Base-by-base conservation (phyloP, 768 basidiomycete genomes). In the Tricholoma saponaceum region DNA sequence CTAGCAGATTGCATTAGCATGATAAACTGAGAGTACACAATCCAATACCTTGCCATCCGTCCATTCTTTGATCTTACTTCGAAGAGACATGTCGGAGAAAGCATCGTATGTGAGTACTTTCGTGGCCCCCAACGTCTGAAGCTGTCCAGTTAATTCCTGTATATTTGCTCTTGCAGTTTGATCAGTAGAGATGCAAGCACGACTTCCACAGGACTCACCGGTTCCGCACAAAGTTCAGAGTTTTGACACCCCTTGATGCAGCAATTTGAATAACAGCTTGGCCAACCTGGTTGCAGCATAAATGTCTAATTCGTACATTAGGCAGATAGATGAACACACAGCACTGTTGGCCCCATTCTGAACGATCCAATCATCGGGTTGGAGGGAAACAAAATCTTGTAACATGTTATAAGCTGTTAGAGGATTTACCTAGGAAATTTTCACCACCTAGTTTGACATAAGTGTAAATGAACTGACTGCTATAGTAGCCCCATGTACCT, bases 261-360 rank as follows among this genome's bases (percentile, higher is more conserved):
- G 91, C 90, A 37, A 95, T 86, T 63, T 94, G 92, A 51, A 94
- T 90, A 22, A 93, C 89, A 0, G 86, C 85, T 75, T 94, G 89
- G 12, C 92, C 92, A 13, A 90, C 87, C 87, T 89, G 44, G 56
- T 33, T 13, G 7, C 60, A 51, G 41, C 53, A 30, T 16, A 52
- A 10, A 56, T 64, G 26, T 10, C 1, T 50, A 50, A 32, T 14
- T 39, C 18, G 12, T 7, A 44, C 20, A 13, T 30, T 32, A n/a
- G 41, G 30, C 50, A 14, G n/a, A 52, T 32, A 9, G 22, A 30
- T 54, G 52, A 14, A 72, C 85, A 50, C 57, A 91, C 92, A 18
- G 89, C 88, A 62, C 89, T 89, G 63, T 95, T 95, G 18, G 85
- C 86, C 25, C 90, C 92, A 60, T 94, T 95, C 70, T 95, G 92